Conservation (phyloP, 169 alveolate genomes). For the Theileria orientalis region DNA sequence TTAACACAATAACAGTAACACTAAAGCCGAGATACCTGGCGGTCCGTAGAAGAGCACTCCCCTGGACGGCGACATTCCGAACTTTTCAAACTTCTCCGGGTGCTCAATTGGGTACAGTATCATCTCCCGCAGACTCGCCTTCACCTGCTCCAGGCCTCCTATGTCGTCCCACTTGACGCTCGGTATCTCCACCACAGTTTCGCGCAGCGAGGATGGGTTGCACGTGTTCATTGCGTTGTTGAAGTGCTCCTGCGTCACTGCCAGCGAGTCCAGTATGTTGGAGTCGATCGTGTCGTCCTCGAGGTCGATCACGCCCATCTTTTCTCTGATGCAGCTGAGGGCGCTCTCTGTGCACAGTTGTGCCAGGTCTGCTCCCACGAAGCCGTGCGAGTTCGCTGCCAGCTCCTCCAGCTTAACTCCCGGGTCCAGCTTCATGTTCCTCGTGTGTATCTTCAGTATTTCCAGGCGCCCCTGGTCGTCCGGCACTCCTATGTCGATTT, state of each 20-base stretch:
- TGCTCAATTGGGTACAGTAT: constrained; percentile 94
- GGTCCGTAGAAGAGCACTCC: constrained; percentile 99
- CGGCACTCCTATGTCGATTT: constrained; percentile 99
- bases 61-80: constrained; percentile 98
- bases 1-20: too few species aligned
- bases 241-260: constrained; percentile 98
- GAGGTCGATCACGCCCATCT: constrained; percentile 98
- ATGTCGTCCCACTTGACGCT: constrained; percentile 99
- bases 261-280: constrained; percentile 95
- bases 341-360: constrained; percentile 98
- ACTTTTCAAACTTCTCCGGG: constrained; percentile 97
- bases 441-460: constrained; percentile 96
- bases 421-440: constrained; percentile 97
- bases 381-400: constrained; percentile 99
- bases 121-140: constrained; percentile 95
- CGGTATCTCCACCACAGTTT: constrained; percentile 98
- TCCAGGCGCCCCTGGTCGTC: constrained; percentile 99
- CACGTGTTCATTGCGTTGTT: constrained; percentile 94
- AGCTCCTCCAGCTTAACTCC: constrained; percentile 97
- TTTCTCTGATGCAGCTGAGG: constrained; percentile 97
- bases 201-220: constrained; percentile 96
- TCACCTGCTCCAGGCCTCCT: constrained; percentile 97
- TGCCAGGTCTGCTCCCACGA: constrained; percentile 96
- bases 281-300: constrained; percentile 99
- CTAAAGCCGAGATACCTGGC: constrained; percentile 87